Evolutionary conservation across 139 green algal species (phyloP), one percentile per base, ranked within the genome.

Genomic region (Pleodorina starrii): DNA sequence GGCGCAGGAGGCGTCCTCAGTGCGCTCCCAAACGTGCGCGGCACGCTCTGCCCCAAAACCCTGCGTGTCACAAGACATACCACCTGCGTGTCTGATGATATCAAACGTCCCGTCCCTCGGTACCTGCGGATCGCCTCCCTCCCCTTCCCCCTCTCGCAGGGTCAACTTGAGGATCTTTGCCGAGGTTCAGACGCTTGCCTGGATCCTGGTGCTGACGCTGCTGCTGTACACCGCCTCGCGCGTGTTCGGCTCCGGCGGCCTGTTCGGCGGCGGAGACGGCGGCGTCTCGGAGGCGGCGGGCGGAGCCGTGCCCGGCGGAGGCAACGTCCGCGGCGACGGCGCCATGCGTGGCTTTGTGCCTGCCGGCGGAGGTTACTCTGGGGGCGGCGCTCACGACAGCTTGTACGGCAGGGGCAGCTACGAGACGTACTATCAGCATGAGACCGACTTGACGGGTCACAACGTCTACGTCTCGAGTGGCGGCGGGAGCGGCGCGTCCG

Each of bases 161-260:
- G 63, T 98, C 38, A 97, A 98, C 91, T 89, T 98, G 89, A 89
- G 96, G 6, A 78, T 89, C 14, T 87, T 98, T n/a, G 96, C 93
- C 1, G 96, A 98, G 86, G 29, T 95, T 60, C 94, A 96, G 82
- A 91, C 76, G 46, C 89, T 97, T 25, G 80, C 35, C 0, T 97
- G 93, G 94, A 84, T 96, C 54, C 12, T 94, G 16, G 76, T 23
- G 1, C 88, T 92, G 66, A 32, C 84, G 38, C 78, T 94, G 85
- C 79, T 86, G 38, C 11, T 29, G 3, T 86, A 71, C 51, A 2
- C 27, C 25, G 6, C 29, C 5, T 1, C 4, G 3, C 25, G 57
- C 54, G 29, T 48, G 35, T 48, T 48, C 7, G 36, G 36, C n/a
- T 23, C 36, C 10, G 36, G 17, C 11, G 51, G 23, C 6, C n/a